Evolutionary conservation across 2,329 filamentous ascomycete genomes (phyloP), one percentile per base, ranked within the genome.

Genomic region (Dryadomyces quercivorus): DNA sequence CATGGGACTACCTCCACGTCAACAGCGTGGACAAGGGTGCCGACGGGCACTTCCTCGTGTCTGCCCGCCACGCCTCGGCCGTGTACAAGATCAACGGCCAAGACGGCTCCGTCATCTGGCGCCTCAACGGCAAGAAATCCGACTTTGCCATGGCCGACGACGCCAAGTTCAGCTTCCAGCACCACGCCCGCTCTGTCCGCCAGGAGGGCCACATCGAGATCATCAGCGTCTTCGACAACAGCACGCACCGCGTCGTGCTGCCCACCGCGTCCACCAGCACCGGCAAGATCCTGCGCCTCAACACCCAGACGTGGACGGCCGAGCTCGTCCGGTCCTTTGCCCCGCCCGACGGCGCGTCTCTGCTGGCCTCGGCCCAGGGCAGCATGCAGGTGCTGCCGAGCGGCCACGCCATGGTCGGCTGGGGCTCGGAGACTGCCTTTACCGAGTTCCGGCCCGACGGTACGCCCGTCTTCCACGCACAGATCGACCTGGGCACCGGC

Each of bases 371-470:
- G 44, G 57, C 56, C 16, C 72, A 74, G 56, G 70, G 71, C 7
- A 71, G 67, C n/a, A 73, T 76, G 36, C 79, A 84, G 58, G 60
- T 78, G 6, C 69, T 83, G 0, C 71, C 16, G 7, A 73, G 74
- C 52, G 75, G 75, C 38, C 75, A 79, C 55, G 72, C 72, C 7
- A 65, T 82, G 45, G 72, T 82, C 38, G 76, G 77, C 58, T 83
- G 78, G 78, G 78, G 80, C 5, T 72, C 70, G 0, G 69, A 72
- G 18, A 73, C 73, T 0, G 72, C 71, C 2, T 60, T 74, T 21
- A 77, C 73, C 7, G 74, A 75, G 59, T 71, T 75, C 59, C 67
- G 68, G 0, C 59, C 66, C 1, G 70, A 74, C n/a, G 78, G 78
- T 9, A 64, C 70, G 9, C 63, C 74, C 3, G 66, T 82, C 18